A percentile compares a stretch with the other conserved stretches of the same genome.
phyloP scores from a whole-genome alignment of 208 protist species.

The Lotmaria passim region DNA sequence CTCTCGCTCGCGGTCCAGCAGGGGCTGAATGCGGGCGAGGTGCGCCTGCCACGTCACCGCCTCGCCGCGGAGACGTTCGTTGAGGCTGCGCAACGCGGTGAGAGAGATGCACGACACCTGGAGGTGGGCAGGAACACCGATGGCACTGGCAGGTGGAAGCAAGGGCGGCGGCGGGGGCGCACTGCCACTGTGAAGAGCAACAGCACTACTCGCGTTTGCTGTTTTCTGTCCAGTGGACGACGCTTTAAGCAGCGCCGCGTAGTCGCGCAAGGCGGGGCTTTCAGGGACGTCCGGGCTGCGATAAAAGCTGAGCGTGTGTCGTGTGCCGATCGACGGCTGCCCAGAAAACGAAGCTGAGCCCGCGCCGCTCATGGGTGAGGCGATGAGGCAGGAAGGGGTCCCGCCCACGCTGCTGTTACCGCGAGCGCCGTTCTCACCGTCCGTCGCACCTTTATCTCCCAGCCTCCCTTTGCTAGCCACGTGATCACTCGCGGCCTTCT shows the following conservation, averaged over 20 bases:
- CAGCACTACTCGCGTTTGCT: no score
- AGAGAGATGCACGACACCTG: slow-evolving; percentile 28
- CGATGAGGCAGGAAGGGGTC: not conserved
- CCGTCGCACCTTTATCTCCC: no score
- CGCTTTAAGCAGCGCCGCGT: slow-evolving; percentile 17
- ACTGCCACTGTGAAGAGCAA: no score
- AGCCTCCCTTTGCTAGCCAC: no score
- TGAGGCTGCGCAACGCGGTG: slow-evolving; percentile 25
- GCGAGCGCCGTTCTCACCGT: no score
- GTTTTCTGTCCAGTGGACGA: not conserved
- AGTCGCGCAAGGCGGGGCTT: slow-evolving; percentile 28
- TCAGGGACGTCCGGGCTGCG: not conserved
- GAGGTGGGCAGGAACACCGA: slow-evolving; percentile 14
- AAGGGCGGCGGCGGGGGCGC: not conserved
- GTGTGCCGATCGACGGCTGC: not conserved
- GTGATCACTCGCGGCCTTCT: no score
- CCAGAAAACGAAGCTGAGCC: not conserved
- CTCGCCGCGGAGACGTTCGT: slow-evolving; percentile 23
- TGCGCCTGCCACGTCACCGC: slow-evolving; percentile 22
- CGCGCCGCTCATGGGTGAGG: not conserved
- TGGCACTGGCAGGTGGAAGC: not conserved
- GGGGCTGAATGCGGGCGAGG: slow-evolving; percentile 22
- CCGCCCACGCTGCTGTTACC: no score
- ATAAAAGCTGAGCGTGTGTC: slow-evolving; percentile 7
- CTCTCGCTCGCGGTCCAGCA: slow-evolving; percentile 39